Base-by-base conservation (phyloP, 2,329 filamentous ascomycete species). In the Cucurbitaria berberidis region DNA sequence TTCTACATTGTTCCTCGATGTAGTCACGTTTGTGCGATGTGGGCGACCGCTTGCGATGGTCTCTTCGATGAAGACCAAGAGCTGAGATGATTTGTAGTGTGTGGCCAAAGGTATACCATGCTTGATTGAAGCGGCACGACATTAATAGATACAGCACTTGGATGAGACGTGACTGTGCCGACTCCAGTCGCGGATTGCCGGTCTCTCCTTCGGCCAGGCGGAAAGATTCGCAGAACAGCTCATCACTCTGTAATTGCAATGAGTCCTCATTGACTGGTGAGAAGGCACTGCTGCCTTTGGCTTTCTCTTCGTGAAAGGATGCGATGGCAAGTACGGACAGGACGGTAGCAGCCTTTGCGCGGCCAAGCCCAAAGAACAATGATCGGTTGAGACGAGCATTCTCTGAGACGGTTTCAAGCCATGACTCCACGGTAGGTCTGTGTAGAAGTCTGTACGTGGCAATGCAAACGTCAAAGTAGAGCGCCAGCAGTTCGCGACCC, bases 401-500 rank as follows among this genome's bases (percentile, higher is more conserved):
- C 11, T 54, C 24, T n/a, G 52, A 45, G 9, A 68, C 54, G 8
- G 43, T 59, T 9, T 48, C 36, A 9, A 69, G 60, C 81, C 82
- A 85, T 0, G 57, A 45, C 45, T 82, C 78, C 0, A 83, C 78
- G 4, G 80, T 81, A 0, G 80, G 79, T 1, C 81, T 73, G 51
- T 86, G 82, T 3, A 86, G 63, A 38, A 85, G 79, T 2, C 83
- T 78, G 53, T 86, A 85, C 0, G 84, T 86, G 0, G 83, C 82
- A 32, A 84, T 82, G 21, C 82, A 84, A 18, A 83, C 81, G 41
- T 85, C 82, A 52, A 86, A 86, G 48, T 86, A 86, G 3, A 83
- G 73, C 2, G 72, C 69, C 9, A 85, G 64, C 3, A 84, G 59
- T 22, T 77, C 73, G 13, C 40, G 59, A 27, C 53, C 50, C 34